Conservation (phyloP, 2,329 filamentous ascomycete species). For the Setomelanomma holmii region DNA sequence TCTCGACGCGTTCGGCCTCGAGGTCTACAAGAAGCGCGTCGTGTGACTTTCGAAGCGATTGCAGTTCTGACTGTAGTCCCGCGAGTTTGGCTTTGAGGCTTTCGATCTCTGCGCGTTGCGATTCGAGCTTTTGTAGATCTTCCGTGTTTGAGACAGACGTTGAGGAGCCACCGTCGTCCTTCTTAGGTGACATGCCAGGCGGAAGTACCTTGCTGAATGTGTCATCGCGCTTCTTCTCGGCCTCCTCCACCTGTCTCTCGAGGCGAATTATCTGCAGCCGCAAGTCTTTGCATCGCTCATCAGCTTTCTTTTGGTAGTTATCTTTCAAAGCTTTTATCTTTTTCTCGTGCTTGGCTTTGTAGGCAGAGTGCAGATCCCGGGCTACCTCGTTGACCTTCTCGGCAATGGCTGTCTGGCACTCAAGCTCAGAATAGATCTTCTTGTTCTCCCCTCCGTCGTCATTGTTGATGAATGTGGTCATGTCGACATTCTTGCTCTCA, state of each 20-base stretch:
- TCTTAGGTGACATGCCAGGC: slow-evolving; percentile 16
- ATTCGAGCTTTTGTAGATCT: slow-evolving; percentile 62
- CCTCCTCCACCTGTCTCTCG: slow-evolving; percentile 74
- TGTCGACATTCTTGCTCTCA: slow-evolving; percentile 76
- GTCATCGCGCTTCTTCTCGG: slow-evolving; percentile 70
- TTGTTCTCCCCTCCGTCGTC: slow-evolving; percentile 44
- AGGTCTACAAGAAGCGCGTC: slow-evolving; percentile 69
- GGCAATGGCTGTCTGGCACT: slow-evolving; percentile 74
- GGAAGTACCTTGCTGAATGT: slow-evolving; percentile 65
- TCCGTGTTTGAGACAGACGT: slow-evolving; percentile 35
- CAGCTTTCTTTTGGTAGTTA: slow-evolving; percentile 83
- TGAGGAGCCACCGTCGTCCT: slow-evolving; percentile 4
- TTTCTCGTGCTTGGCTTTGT: slow-evolving; percentile 96
- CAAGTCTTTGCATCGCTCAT: slow-evolving; percentile 83
- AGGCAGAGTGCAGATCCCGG: slow-evolving; percentile 88
- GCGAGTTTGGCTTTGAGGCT: slow-evolving; percentile 77
- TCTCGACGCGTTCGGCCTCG: slow-evolving; percentile 79
- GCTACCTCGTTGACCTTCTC: slow-evolving; percentile 78
- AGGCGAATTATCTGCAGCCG: slow-evolving; percentile 75
- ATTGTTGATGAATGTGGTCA: slow-evolving; percentile 62
- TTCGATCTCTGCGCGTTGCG: slow-evolving; percentile 70
- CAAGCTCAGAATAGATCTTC: slow-evolving; percentile 49
- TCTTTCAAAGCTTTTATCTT: slow-evolving; percentile 90
- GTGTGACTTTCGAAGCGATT: slow-evolving; percentile 74
- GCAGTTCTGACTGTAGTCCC: slow-evolving; percentile 75